A percentile compares a stretch with the other conserved stretches of the same genome.
phyloP scores from a whole-genome alignment of 148 eudicot species.

The Polygonum maritimum region DNA sequence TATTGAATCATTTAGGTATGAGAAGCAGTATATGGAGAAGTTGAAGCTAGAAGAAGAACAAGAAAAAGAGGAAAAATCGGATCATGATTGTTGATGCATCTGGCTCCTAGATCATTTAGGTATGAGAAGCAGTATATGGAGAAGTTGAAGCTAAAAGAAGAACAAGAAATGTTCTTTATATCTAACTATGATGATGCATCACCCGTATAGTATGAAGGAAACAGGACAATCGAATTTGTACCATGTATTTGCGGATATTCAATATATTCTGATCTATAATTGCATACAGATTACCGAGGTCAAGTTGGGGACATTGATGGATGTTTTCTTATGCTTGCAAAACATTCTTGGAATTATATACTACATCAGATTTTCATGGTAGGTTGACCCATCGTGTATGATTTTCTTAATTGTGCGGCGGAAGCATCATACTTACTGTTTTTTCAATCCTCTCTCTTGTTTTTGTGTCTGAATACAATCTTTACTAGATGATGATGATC shows the following conservation, averaged over 20 bases:
- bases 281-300: conserved; percentile 42
- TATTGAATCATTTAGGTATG: conserved; percentile 45
- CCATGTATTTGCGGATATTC: neutral
- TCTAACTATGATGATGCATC: neutral
- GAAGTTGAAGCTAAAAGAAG: conserved; percentile 44
- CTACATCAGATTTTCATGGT: conserved; percentile 95
- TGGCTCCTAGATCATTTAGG: conserved; percentile 39
- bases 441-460: neutral
- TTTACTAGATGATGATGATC: too few relatives aligned
- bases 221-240: neutral
- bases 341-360: conserved; percentile 95
- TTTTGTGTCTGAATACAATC: too few relatives aligned
- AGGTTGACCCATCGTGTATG: conserved; percentile 7
- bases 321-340: conserved; percentile 92
- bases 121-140: conserved; percentile 69
- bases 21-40: conserved; percentile 59
- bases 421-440: neutral
- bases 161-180: conserved; percentile 18
- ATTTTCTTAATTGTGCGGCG: too few relatives aligned
- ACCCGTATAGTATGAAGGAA: neutral
- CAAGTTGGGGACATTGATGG: conserved; percentile 92
- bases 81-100: too few relatives aligned
- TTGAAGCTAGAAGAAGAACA: conserved; percentile 46
- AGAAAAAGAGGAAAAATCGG: conserved; percentile 36
- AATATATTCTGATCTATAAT: conserved; percentile 2